Evolutionary conservation across 805 yeast species (phyloP).

Genomic region (Candida tibetensis): DNA sequence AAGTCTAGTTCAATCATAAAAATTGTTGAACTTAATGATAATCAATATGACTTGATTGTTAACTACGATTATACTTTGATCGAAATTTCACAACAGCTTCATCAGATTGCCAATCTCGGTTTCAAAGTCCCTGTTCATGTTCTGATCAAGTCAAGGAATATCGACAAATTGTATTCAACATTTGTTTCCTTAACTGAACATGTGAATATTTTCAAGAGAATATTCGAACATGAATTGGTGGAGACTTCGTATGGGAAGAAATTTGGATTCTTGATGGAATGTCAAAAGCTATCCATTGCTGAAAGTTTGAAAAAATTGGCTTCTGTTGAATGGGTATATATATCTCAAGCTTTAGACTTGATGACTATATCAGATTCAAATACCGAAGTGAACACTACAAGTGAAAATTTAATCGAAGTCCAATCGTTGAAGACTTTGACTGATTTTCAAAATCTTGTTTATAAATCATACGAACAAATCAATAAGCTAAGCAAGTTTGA

Average conservation of each 20-base stretch:
- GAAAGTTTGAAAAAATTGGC: constrained; percentile 31
- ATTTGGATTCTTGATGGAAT: constrained; percentile 39
- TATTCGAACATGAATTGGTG: constrained; percentile 18
- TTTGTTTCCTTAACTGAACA: constrained; percentile 55
- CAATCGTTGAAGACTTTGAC: constrained; percentile 21
- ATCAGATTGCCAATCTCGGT: constrained; percentile 47
- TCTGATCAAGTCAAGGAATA: constrained; percentile 44
- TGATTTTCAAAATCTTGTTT: constrained; percentile 22
- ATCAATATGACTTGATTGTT: constrained; percentile 33
- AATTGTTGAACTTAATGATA: constrained; percentile 13
- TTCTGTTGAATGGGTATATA: constrained; percentile 50
- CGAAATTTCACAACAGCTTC: constrained; percentile 51
- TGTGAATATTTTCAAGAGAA: constrained; percentile 36
- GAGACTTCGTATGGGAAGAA: constrained; percentile 38
- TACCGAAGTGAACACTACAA: constrained; percentile 23
- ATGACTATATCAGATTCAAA: constrained; percentile 21
- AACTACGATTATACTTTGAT: constrained; percentile 50
- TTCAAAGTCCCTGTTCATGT: constrained; percentile 57
- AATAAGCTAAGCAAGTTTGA: constrained; percentile 17
- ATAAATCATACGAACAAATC: constrained; percentile 17
- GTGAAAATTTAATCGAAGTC: constrained; percentile 25
- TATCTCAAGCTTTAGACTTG: constrained; percentile 50
- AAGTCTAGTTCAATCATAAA: constrained; percentile 9
- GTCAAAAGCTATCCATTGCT: constrained; percentile 32
- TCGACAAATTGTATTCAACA: constrained; percentile 54